Conservation (phyloP, 345 rosid genomes). For the Abelmoschus esculentus region DNA sequence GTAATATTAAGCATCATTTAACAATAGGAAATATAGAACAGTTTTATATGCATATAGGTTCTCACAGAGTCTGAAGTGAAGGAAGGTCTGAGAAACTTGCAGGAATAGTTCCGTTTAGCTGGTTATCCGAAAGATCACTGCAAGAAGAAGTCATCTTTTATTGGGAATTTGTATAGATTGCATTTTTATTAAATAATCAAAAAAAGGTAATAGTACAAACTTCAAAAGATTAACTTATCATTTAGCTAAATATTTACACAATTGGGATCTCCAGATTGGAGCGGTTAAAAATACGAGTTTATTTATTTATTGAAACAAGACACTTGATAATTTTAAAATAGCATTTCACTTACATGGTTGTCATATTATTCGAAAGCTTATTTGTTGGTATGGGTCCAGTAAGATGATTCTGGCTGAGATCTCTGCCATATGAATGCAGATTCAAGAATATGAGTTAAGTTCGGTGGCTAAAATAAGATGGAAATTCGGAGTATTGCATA, state of each 20-base stretch:
- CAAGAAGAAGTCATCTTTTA: slow-evolving; percentile 17
- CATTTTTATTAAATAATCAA: not conserved
- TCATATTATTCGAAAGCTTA: slow-evolving; percentile 51
- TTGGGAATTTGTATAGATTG: not conserved
- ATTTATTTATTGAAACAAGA: not conserved
- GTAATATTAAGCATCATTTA: slow-evolving; percentile 1
- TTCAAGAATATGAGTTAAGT: slow-evolving; percentile 5
- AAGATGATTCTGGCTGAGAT: slow-evolving; percentile 65
- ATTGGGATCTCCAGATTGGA: not conserved
- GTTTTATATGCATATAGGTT: not conserved
- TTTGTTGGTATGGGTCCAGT: slow-evolving; percentile 60
- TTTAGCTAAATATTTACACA: not conserved
- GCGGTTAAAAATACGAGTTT: not conserved
- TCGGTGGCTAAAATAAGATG: not conserved
- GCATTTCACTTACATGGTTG: slow-evolving; percentile 53
- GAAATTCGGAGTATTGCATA: not conserved
- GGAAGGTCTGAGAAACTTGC: slow-evolving; percentile 56
- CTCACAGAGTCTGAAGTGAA: slow-evolving; percentile 75
- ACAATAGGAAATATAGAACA: slow-evolving; percentile 7
- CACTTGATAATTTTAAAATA: not conserved
- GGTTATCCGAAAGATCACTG: slow-evolving; percentile 69
- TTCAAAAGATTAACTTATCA: not conserved
- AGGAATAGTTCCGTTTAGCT: slow-evolving; percentile 62
- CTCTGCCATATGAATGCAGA: slow-evolving; percentile 46
- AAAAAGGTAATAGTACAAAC: not conserved